Evolutionary conservation across 2,329 filamentous ascomycete species (phyloP).

Genomic region (Amphichorda felina): DNA sequence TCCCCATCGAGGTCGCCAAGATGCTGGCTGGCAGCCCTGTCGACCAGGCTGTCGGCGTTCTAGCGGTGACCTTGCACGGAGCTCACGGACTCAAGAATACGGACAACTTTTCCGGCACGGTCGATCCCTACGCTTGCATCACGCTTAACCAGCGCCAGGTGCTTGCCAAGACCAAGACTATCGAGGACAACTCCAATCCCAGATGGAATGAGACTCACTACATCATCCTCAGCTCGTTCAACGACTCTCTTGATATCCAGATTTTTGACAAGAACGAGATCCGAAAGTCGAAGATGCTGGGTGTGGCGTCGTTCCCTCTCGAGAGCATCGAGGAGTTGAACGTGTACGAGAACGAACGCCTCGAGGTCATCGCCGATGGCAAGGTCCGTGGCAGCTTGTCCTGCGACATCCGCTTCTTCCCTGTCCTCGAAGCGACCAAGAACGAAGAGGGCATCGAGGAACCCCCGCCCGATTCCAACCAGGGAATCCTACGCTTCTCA

Average conservation of each 20-base stretch:
- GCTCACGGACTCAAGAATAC: constrained; percentile 89
- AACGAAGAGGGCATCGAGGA: constrained; percentile 66
- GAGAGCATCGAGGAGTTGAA: constrained; percentile 68
- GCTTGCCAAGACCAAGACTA: constrained; percentile 78
- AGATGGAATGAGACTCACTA: constrained; percentile 97
- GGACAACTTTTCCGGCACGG: constrained; percentile 83
- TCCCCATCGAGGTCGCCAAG: constrained; percentile 97
- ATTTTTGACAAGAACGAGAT: constrained; percentile 91
- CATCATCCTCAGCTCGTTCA: constrained; percentile 83
- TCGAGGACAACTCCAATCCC: constrained; percentile 75
- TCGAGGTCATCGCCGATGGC: constrained; percentile 77
- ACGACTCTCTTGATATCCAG: constrained; percentile 74
- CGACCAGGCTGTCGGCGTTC: constrained; percentile 88
- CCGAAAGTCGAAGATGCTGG: constrained; percentile 93
- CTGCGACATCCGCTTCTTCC: constrained; percentile 88
- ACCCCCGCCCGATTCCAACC: constrained; percentile 78
- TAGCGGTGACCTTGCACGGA: constrained; percentile 83
- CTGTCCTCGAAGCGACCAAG: constrained; percentile 64
- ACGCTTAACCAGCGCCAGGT: constrained; percentile 74
- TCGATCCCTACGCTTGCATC: constrained; percentile 80
- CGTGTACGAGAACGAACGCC: constrained; percentile 70
- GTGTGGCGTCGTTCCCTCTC: constrained; percentile 71
- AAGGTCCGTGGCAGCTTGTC: constrained; percentile 71
- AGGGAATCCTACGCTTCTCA: constrained; percentile 86
- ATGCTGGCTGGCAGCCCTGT: constrained; percentile 91